phyloP scores from a whole-genome alignment of 345 rosid genomes.

The sweet orange (Citrus sinensis) region DNA sequence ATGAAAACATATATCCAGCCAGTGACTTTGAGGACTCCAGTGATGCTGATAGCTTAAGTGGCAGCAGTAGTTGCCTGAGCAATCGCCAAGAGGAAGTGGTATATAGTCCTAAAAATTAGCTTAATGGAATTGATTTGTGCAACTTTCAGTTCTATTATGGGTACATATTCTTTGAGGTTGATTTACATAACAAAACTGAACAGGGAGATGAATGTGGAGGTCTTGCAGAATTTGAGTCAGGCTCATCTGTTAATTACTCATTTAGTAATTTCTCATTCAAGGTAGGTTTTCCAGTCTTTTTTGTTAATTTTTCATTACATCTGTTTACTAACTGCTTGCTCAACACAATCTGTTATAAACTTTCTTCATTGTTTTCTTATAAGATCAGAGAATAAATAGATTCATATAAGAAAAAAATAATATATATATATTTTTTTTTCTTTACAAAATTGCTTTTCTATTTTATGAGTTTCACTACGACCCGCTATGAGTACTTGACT shows the following conservation, averaged over 20 bases:
- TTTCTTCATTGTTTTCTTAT: background rate
- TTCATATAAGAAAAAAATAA: background rate
- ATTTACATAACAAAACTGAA: constrained; percentile 17
- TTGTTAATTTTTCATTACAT: background rate
- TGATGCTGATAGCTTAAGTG: constrained; percentile 90
- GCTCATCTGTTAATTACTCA: constrained; percentile 74
- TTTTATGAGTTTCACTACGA: background rate
- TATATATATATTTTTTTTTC: background rate
- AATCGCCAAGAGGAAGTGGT: constrained; percentile 93
- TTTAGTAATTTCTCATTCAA: constrained; percentile 98
- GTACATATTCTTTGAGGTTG: background rate
- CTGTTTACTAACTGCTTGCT: background rate
- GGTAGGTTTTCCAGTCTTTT: constrained; percentile 40
- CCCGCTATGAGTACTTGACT: background rate
- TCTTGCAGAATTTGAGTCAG: constrained; percentile 69
- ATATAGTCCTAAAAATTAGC: constrained; percentile 11
- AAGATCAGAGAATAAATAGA: background rate
- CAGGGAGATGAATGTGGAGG: constrained; percentile 88
- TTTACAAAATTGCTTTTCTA: background rate
- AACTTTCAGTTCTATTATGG: background rate
- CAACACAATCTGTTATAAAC: background rate
- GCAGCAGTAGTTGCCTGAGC: constrained; percentile 78
- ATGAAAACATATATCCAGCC: constrained; percentile 53
- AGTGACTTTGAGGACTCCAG: constrained; percentile 85
- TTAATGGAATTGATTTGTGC: background rate